Evolutionary conservation across 2,329 filamentous ascomycete genomes (phyloP).

Genomic region (Bipolaris cookei): DNA sequence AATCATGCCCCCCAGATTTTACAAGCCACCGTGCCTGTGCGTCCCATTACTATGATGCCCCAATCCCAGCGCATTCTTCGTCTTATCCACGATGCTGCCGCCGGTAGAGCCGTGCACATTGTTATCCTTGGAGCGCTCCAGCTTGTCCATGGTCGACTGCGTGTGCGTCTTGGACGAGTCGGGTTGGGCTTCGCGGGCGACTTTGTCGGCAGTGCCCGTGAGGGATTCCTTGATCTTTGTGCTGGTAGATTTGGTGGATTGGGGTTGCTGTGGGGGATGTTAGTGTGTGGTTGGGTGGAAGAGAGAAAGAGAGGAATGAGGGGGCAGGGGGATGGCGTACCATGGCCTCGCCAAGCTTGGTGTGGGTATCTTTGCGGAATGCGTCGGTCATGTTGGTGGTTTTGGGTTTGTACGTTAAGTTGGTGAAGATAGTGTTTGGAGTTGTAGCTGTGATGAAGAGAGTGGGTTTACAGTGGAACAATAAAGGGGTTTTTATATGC

Average conservation of each 20-base stretch:
- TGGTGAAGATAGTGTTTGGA: constrained; percentile 28
- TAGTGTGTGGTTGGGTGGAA: not conserved
- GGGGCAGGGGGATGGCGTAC: constrained; percentile 3
- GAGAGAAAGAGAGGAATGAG: not conserved
- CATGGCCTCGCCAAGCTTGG: constrained; percentile 61
- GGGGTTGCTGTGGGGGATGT: constrained; percentile 55
- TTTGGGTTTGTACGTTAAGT: constrained; percentile 15
- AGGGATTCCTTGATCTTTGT: constrained; percentile 64
- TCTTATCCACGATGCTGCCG: constrained; percentile 53
- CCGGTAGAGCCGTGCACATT: constrained; percentile 47
- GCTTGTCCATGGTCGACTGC: constrained; percentile 57
- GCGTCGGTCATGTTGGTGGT: constrained; percentile 63
- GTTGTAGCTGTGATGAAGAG: not conserved
- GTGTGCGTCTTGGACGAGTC: constrained; percentile 62
- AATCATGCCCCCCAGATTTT: no score
- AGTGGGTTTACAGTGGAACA: not conserved
- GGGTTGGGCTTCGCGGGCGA: constrained; percentile 47
- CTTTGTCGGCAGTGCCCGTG: constrained; percentile 63
- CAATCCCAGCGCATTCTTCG: constrained; percentile 56
- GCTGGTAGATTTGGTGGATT: constrained; percentile 66
- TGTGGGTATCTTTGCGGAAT: constrained; percentile 66
- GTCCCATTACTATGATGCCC: constrained; percentile 35
- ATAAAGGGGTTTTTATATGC: constrained; percentile 32
- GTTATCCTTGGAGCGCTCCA: constrained; percentile 49
- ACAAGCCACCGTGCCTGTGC: constrained; percentile 38